Base-by-base conservation (phyloP, 164 flowering plant species). In the Stephania yunnanensis region DNA sequence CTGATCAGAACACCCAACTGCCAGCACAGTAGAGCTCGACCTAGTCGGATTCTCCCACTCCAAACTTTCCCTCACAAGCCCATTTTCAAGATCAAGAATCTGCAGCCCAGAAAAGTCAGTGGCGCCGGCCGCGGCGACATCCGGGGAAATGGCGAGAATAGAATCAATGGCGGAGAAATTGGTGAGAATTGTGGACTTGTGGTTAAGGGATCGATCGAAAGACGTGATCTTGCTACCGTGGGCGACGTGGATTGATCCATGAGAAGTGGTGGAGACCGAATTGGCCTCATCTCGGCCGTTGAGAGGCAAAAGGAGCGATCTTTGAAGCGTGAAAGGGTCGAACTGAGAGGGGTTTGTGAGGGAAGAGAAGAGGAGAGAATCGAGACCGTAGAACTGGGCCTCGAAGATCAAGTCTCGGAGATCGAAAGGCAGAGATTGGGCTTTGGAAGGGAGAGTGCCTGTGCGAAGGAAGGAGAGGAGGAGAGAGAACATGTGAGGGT, bases 201-300 rank as follows among this genome's bases (percentile, higher is more conserved):
- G 83, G 17, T 80, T 81, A 72, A 95, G 61, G 0, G 95, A 88
- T 93, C 95, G 94, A 77, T 96, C 97, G 72, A 96, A 94, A 36
- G 93, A 87, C 2, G 99, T 90, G 81, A 96, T 90, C 70, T 91
- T 94, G 83, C 94, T 85, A 2, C 98, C 98, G 79, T 96, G 99
- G 5, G 97, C 88, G 22, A 92, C 94, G 74, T 89, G 95, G 45
- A 94, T 58, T 25, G 91, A 89, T 0, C 99, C 99, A 65, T 65
- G 78, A 0, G 83, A 78, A 22, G 93, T 86, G 65, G 97, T 74
- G 15, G 97, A 84, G 58, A 96, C 81, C 0, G 93, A 87, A 17
- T 98, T 91, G 17, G 97, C 92, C 1, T 88, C 80, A 46, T 94
- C 97, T 7, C 98, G 83, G 46, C 98, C 97, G 73, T 79, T 90